Evolutionary conservation across 306 rosid genomes (phyloP), one percentile per base, ranked within the genome.

Genomic region (Lagenaria siceraria): DNA sequence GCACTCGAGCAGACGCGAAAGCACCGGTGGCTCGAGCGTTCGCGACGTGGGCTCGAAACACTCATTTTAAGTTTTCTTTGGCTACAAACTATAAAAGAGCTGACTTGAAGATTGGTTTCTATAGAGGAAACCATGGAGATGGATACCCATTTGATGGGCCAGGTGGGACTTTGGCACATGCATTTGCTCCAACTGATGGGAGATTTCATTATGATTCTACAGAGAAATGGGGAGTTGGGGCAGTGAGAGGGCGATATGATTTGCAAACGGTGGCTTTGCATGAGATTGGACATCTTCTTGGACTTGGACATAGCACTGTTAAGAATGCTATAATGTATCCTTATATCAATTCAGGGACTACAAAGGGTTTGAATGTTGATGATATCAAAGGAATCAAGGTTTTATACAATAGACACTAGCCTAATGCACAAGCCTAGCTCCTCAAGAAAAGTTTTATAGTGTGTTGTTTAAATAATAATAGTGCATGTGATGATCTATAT

Each of bases 241-340:
- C 72, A 6, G 46, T 77, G 14, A 42, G 2, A 24, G 74, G 80
- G 7, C 0, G 4, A 31, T 62, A 14, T 46, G 80, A 77, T 25
- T 46, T 60, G 31, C 60, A 77, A 40, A 77, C 74, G 1, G 80
- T 77, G 14, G 80, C 80, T 0, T 54, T 77, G 46, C 80, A 77
- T 77, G 80, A 61, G 15, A 77, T 77, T 43, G 80, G 80, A 4
- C 80, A 77, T 15, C 80, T 77, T 62, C 80, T 77, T 10, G 80
- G 74, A 0, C 80, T 77, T 1, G 35, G 55, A 4, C 80, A 77
- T 24, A 77, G 74, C 60, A 51, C 49, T 0, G 61, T 77, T 60
- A 29, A 2, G 17, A 48, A 52, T 22, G 58, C 80, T 24, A 77
- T 77, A 21, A 77, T 77, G 74, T 77, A 43, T 25, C 59, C 80